These are phyloP conservation scores for Oryza brachyantha DNA, from an alignment of 176 grass and related monocot species.

Conservation along the genomic window DNA sequence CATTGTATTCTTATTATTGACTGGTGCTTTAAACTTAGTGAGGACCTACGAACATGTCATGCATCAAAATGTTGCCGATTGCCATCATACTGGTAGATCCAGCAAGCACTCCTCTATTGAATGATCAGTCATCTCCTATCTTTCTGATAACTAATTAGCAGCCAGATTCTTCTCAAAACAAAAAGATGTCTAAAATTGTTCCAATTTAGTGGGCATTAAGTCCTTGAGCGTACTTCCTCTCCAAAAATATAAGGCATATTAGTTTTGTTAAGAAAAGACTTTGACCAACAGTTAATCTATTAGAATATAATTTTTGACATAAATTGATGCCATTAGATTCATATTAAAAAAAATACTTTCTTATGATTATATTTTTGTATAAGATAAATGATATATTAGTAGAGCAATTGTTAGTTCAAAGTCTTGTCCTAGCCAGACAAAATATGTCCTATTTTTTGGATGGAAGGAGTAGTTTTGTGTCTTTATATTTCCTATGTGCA, in stretches of 20 bases:
- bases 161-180: not conserved
- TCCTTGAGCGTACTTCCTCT: not conserved
- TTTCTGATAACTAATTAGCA: not conserved
- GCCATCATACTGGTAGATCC: not conserved
- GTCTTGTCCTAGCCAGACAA: too few species aligned
- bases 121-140: conserved; percentile 10
- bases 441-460: too few species aligned
- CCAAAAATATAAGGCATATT: too few species aligned
- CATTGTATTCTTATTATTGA: conserved; percentile 22
- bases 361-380: too few species aligned
- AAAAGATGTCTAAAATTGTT: not conserved
- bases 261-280: too few species aligned
- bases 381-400: too few species aligned
- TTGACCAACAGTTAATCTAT: too few species aligned
- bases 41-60: not conserved
- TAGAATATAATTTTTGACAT: too few species aligned
- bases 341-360: too few species aligned
- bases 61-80: not conserved
- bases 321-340: too few species aligned
- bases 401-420: too few species aligned
- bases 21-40: conserved; percentile 6
- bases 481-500: not conserved
- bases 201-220: not conserved
- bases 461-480: not conserved
- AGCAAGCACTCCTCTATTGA: conserved; percentile 5